Base-by-base conservation (phyloP, 2,329 filamentous ascomycete genomes). In the Dissoconium aciculare region DNA sequence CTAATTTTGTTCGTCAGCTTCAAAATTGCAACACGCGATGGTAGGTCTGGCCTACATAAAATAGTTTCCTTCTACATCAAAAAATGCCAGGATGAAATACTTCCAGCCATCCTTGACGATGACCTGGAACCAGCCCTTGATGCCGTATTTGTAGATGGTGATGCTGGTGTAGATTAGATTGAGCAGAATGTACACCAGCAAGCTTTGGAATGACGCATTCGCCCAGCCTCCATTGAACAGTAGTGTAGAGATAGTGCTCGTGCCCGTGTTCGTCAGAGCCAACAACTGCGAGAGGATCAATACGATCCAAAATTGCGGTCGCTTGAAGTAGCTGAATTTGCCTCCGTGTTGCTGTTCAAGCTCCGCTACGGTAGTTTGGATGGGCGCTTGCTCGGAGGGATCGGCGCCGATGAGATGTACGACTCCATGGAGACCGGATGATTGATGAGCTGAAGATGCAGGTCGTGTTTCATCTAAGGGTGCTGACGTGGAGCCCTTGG, bases 51-150 rank as follows among this genome's bases (percentile, higher is more conserved):
- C n/a, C n/a, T n/a, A n/a, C n/a, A n/a, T 85, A 54, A 95, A 95
- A 64, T 94, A 98, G 61, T 98, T 98, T 38, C 89, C 89, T 59
- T 94, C 71, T 29, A 95, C 87, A 52, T 98, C 89, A 45, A 89
- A 69, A 57, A 95, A 94, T 31, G 80, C 74, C 38, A 98, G 71
- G 55, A 94, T 81, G 47, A 92, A 69, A 60, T 91, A 95, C 59
- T 83, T 83, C 89, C 87, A 95, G 35, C 84, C 82, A 52, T 91
- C 77, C 37, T 65, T 68, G 31, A 60, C 52, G 10, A 84, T 50
- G 33, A 91, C 54, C 28, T 62, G 59, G 27, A 60, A 51, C 68
- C 79, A 92, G 46, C 69, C 71, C 47, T 71, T 73, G 44, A 74
- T 66, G 4, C 89, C 87, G 51, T 91, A 82, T 43, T 69, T 68